phyloP scores from a whole-genome alignment of 2,329 filamentous ascomycete species.

The Dactylellina sp. region DNA sequence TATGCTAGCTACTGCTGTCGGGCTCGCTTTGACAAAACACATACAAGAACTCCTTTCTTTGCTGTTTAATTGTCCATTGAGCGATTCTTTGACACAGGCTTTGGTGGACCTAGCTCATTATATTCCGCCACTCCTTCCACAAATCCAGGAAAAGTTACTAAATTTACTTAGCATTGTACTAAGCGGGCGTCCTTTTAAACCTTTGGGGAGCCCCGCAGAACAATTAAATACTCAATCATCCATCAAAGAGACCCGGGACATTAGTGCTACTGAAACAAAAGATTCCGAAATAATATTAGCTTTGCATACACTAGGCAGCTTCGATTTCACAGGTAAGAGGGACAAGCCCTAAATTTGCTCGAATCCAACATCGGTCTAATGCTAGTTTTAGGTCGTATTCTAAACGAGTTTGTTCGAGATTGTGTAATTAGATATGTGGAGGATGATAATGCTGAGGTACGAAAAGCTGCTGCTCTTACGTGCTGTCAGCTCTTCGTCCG shows the following conservation, averaged over 20 bases:
- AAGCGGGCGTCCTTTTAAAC: conserved; percentile 90
- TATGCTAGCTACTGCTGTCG: conserved; percentile 92
- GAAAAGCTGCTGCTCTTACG: conserved; percentile 92
- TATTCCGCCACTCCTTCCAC: conserved; percentile 91
- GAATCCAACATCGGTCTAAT: too few species aligned
- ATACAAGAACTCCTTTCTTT: conserved; percentile 95
- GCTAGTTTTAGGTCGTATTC: conserved; percentile 74
- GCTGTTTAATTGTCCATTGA: conserved; percentile 95
- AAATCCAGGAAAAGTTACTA: conserved; percentile 90
- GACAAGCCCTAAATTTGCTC: too few species aligned
- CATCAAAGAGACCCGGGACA: conserved; percentile 44
- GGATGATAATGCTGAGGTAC: conserved; percentile 91
- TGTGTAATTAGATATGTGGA: conserved; percentile 98
- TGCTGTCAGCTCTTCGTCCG: conserved; percentile 97
- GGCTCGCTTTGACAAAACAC: conserved; percentile 96
- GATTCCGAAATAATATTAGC: conserved; percentile 92
- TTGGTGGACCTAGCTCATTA: conserved; percentile 99
- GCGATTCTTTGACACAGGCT: conserved; percentile 91
- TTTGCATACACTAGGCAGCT: conserved; percentile 94
- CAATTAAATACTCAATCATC: conserved; percentile 76
- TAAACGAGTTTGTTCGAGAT: conserved; percentile 98
- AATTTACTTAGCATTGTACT: conserved; percentile 95
- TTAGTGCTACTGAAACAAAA: conserved; percentile 69
- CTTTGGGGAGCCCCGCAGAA: conserved; percentile 85
- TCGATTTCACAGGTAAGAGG: conserved; percentile 78